These are phyloP conservation scores for Penicillium sp. DNA, from an alignment of 2,329 filamentous ascomycete species.

Conservation along the genomic window DNA sequence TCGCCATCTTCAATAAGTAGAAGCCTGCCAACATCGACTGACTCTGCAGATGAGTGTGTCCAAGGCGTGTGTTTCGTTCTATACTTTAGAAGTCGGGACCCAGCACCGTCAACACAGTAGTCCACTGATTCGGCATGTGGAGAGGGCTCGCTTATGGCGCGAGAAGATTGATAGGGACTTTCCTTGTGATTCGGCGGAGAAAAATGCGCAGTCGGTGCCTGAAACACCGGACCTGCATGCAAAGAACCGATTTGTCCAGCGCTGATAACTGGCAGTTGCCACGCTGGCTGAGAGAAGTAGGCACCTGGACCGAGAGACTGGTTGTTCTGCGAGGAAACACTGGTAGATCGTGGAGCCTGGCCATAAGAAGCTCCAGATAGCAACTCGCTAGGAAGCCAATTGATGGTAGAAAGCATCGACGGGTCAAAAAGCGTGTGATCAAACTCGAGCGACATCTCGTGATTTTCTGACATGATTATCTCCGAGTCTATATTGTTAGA, in stretches of 20 bases:
- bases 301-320: constrained; percentile 19
- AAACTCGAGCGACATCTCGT: constrained; percentile 25
- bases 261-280: constrained; percentile 30
- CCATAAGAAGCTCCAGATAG: constrained; percentile 21
- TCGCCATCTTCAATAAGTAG: constrained; percentile 11
- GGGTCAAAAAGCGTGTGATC: constrained; percentile 29
- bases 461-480: constrained; percentile 13
- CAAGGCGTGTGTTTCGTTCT: constrained; percentile 23
- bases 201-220: constrained; percentile 21
- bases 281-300: constrained; percentile 23
- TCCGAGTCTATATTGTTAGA: constrained; percentile 4
- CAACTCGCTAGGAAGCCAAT: constrained; percentile 39
- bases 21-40: constrained; percentile 9
- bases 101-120: constrained; percentile 30
- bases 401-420: constrained; percentile 33
- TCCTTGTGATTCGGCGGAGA: constrained; percentile 19
- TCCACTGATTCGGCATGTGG: constrained; percentile 24
- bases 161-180: constrained; percentile 23
- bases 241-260: constrained; percentile 16
- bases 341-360: constrained; percentile 8
- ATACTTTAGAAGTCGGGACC: constrained; percentile 27
- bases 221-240: constrained; percentile 18
- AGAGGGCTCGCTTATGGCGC: constrained; percentile 25
- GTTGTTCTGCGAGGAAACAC: constrained; percentile 17
- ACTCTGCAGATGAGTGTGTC: constrained; percentile 14